phyloP scores from a whole-genome alignment of 768 basidiomycete species.

The Lepiota venenata region DNA sequence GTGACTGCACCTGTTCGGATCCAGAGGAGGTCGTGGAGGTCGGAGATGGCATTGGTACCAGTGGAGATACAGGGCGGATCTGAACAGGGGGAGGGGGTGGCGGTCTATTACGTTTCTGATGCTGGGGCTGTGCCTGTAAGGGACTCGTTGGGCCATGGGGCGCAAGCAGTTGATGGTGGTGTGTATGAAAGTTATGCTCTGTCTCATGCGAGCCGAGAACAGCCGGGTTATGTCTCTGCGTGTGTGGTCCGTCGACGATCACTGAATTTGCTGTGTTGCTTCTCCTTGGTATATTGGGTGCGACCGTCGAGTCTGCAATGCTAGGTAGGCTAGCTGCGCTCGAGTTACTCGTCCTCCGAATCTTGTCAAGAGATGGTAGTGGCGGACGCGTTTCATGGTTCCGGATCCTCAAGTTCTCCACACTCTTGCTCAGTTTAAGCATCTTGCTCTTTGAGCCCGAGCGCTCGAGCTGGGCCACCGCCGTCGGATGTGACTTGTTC shows the following conservation, averaged over 20 bases:
- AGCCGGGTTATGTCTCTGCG: constrained; percentile 3
- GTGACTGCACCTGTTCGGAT: constrained; percentile 15
- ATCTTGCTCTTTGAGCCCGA: constrained; percentile 35
- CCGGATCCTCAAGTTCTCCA: constrained; percentile 48
- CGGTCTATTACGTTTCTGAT: constrained; percentile 11
- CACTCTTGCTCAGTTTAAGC: constrained; percentile 64
- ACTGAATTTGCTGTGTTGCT: constrained; percentile 13
- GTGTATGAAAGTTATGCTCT: constrained; percentile 1
- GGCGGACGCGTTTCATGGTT: constrained; percentile 22
- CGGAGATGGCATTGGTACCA: constrained; percentile 9
- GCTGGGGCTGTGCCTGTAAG: constrained; percentile 10
- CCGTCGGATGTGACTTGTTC: constrained; percentile 23
- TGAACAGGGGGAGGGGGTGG: constrained; percentile 11
- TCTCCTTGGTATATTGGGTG: constrained; percentile 14
- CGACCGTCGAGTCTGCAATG: constrained; percentile 22
- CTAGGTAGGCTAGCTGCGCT: constrained; percentile 33
- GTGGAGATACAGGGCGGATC: neutral
- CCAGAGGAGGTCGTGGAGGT: constrained; percentile 13
- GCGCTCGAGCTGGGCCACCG: constrained; percentile 30
- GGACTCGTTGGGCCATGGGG: constrained; percentile 13
- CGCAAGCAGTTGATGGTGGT: constrained; percentile 10
- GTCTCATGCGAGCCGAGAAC: constrained; percentile 2
- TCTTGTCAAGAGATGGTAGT: constrained; percentile 29
- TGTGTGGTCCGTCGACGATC: constrained; percentile 4
- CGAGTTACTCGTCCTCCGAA: constrained; percentile 36